phyloP scores from a whole-genome alignment of 768 basidiomycete genomes.

The Mycena amicta region DNA sequence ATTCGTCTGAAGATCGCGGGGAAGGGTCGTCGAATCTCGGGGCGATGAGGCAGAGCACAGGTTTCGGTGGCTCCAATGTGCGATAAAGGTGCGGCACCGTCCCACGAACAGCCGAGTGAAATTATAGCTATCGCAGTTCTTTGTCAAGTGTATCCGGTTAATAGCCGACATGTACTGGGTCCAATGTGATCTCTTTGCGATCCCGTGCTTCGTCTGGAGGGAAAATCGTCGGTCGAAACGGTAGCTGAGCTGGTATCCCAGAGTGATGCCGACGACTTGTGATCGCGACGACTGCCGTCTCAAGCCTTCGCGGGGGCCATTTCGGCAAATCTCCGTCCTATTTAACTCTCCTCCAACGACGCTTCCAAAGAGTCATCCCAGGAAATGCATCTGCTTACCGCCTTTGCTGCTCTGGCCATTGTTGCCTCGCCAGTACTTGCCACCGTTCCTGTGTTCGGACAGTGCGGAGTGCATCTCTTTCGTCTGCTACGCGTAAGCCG shows the following conservation, averaged over 20 bases:
- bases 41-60: slow-evolving; percentile 74
- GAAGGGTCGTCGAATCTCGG: slow-evolving; percentile 75
- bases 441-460: slow-evolving; percentile 48
- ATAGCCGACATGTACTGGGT: slow-evolving; percentile 17
- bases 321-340: slow-evolving; percentile 19
- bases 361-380: not conserved
- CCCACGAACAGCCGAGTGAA: too few species aligned
- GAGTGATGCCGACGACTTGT: not conserved
- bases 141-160: slow-evolving; percentile 14
- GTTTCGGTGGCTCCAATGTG: slow-evolving; percentile 76
- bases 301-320: not conserved
- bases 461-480: slow-evolving; percentile 59
- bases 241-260: too few species aligned
- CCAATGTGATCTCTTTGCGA: slow-evolving; percentile 6
- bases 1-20: slow-evolving; percentile 52
- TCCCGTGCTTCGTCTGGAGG: too few species aligned
- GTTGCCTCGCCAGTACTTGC: slow-evolving; percentile 30
- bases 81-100: slow-evolving; percentile 52
- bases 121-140: too few species aligned
- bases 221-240: slow-evolving; percentile 19
- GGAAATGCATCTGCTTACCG: slow-evolving; percentile 24
- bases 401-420: slow-evolving; percentile 36
- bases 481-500: too few species aligned
- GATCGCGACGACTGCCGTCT: not conserved
- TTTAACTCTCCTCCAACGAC: slow-evolving; percentile 5